Conservation (phyloP, 176 grass and related monocot species). For the Lolium rigidum region DNA sequence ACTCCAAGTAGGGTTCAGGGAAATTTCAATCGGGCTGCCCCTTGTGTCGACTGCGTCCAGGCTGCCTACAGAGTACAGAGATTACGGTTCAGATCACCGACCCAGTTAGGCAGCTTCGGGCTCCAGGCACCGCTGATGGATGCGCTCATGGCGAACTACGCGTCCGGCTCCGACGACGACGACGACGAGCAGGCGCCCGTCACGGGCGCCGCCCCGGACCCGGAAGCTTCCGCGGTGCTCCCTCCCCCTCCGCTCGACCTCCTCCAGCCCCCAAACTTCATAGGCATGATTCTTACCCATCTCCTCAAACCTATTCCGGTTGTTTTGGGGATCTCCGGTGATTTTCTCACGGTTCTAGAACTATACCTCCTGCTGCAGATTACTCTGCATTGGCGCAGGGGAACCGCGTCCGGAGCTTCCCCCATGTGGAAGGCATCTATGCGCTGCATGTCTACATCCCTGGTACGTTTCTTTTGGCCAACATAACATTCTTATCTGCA, state of each 20-base stretch:
- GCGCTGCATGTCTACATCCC: conserved; percentile 87
- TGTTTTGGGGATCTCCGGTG: not conserved
- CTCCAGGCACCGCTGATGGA: conserved; percentile 52
- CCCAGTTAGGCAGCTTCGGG: not conserved
- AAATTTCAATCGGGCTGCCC: not conserved
- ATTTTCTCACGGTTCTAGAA: conserved; percentile 29
- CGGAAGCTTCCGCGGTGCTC: conserved; percentile 34
- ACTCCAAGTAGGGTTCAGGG: too few species aligned
- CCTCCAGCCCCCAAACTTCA: conserved; percentile 64
- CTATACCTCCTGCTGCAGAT: conserved; percentile 56
- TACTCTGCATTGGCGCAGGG: conserved; percentile 60
- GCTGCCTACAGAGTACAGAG: not conserved
- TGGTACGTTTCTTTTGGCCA: conserved; percentile 43
- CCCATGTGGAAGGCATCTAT: conserved; percentile 82
- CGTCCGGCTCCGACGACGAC: conserved; percentile 61
- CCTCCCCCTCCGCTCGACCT: conserved; percentile 85
- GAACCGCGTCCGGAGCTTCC: conserved; percentile 84
- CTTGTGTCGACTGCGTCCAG: not conserved
- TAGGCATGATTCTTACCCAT: conserved; percentile 55
- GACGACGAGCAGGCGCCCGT: conserved; percentile 27
- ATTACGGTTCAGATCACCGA: not conserved
- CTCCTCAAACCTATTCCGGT: not conserved
- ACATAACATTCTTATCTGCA: not conserved
- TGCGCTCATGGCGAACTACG: conserved; percentile 63
- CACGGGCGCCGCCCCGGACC: not conserved